Percentiles rank a stretch among this genome's conserved stretches.
Conservation (phyloP, 2,329 filamentous ascomycete genomes). For the Clonostachys chloroleuca region DNA sequence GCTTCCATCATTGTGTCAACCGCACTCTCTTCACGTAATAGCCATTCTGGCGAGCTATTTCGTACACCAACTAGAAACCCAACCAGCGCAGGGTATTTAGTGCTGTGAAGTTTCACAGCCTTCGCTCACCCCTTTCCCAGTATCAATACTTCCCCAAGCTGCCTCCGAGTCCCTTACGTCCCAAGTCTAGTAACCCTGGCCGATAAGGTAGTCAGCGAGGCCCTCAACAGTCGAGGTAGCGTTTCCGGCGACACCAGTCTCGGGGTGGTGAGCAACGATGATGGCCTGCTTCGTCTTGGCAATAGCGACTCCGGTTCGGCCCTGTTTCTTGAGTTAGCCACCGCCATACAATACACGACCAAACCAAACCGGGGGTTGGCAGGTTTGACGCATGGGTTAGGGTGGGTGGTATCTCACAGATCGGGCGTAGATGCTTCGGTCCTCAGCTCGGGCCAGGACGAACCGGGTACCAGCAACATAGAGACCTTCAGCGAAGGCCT, state of each 20-base stretch:
- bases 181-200: slow-evolving; percentile 63
- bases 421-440: slow-evolving; percentile 78
- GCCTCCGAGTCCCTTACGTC: too few relatives aligned
- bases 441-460: slow-evolving; percentile 71
- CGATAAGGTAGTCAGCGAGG: slow-evolving; percentile 83
- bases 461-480: slow-evolving; percentile 75
- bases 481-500: slow-evolving; percentile 68
- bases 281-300: slow-evolving; percentile 87
- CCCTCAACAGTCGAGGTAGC: slow-evolving; percentile 75
- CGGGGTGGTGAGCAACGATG: slow-evolving; percentile 82
- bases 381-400: neutral
- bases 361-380: neutral
- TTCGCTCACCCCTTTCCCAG: too few relatives aligned
- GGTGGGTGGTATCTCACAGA: slow-evolving; percentile 53
- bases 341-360: neutral
- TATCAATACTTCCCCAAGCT: neutral
- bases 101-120: too few relatives aligned
- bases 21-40: too few relatives aligned
- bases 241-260: slow-evolving; percentile 68
- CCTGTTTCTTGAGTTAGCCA: slow-evolving; percentile 30
- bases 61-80: too few relatives aligned
- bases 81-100: too few relatives aligned
- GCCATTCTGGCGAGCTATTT: too few relatives aligned
- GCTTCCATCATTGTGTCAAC: too few relatives aligned
- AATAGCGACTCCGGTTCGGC: slow-evolving; percentile 75